Conservation (phyloP, 1,284 basidiomycete species). For the Puccinia horiana region DNA sequence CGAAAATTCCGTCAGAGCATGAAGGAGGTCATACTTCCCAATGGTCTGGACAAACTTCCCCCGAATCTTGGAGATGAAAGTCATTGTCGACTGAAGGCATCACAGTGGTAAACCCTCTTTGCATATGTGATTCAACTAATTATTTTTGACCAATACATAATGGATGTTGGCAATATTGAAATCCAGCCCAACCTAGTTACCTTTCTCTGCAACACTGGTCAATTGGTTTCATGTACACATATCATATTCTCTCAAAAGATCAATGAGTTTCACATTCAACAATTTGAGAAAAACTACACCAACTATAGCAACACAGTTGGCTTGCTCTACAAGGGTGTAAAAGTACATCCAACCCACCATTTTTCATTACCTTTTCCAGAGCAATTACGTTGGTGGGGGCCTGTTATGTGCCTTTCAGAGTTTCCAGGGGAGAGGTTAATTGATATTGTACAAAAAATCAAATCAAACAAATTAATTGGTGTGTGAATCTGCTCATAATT, state of each 20-base stretch:
- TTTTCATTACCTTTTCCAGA: neutral
- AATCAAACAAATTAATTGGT: conserved; percentile 21
- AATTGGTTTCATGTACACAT: conserved; percentile 50
- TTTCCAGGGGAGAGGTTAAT: conserved; percentile 13
- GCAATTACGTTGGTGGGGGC: conserved; percentile 2
- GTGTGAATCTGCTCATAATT: neutral
- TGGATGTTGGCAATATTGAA: neutral
- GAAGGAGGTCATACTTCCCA: neutral
- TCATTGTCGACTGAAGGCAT: conserved; percentile 12
- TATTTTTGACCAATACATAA: neutral
- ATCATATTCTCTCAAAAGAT: conserved; percentile 18
- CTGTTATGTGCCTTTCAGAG: neutral
- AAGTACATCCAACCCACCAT: conserved; percentile 21
- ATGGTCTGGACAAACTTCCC: neutral
- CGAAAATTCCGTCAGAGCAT: neutral
- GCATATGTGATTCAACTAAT: conserved; percentile 5
- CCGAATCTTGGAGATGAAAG: conserved; percentile 8
- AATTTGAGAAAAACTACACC: conserved; percentile 24
- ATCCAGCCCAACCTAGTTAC: neutral
- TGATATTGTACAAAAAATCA: conserved; percentile 24
- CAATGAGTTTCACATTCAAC: neutral
- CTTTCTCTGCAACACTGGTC: conserved; percentile 23
- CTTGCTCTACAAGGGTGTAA: neutral
- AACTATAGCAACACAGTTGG: conserved; percentile 9
- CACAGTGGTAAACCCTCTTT: conserved; percentile 12